These are phyloP conservation scores for Ophiocordyceps camponoti-rufipedis DNA, from an alignment of 2,329 filamentous ascomycete genomes.

Conservation along the genomic window DNA sequence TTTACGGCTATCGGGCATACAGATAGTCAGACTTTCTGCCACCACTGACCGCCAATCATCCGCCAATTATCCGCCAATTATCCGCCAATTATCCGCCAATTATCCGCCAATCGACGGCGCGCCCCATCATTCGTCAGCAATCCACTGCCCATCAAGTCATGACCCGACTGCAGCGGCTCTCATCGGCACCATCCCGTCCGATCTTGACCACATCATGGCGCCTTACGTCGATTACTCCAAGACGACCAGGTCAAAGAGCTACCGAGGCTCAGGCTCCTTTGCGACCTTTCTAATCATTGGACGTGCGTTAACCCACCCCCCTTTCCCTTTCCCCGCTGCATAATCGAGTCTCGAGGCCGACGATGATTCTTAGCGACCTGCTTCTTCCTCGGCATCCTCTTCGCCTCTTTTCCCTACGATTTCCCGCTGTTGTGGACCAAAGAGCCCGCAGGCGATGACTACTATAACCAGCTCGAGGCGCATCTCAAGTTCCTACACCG, in stretches of 20 bases:
- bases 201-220: constrained; percentile 9
- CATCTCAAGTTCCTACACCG: constrained; percentile 86
- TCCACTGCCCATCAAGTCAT: too few relatives aligned
- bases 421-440: constrained; percentile 73
- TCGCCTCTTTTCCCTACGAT: constrained; percentile 92
- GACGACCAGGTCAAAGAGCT: constrained; percentile 37
- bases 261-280: constrained; percentile 52
- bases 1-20: too few relatives aligned
- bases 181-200: background rate
- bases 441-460: constrained; percentile 41
- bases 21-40: too few relatives aligned
- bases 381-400: constrained; percentile 97
- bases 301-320: constrained; percentile 42
- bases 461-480: constrained; percentile 71
- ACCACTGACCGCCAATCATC: too few relatives aligned
- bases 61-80: too few relatives aligned
- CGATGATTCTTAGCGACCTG: constrained; percentile 46
- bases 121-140: too few relatives aligned
- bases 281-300: constrained; percentile 94
- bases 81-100: too few relatives aligned
- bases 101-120: too few relatives aligned
- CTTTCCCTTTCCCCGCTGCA: background rate
- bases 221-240: constrained; percentile 34
- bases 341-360: background rate
- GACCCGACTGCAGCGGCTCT: background rate